A percentile compares a stretch with the other conserved stretches of the same genome.
These are phyloP conservation scores for Uronychia setigera DNA, from an alignment of 73 alveolate genomes.

Conservation along the genomic window DNA sequence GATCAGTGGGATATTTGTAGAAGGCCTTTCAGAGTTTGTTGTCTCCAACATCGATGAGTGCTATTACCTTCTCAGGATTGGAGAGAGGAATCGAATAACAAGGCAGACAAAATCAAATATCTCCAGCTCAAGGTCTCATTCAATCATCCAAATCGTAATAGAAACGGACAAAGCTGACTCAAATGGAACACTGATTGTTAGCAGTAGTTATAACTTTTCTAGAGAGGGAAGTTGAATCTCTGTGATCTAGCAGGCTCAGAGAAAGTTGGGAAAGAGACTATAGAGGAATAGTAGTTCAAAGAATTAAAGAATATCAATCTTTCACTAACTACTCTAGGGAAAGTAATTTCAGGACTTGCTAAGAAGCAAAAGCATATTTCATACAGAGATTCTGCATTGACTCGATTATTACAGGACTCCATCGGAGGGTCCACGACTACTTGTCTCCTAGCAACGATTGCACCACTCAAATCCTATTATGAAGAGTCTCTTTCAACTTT, in stretches of 20 bases:
- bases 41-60: constrained; percentile 63
- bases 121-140: constrained; percentile 71
- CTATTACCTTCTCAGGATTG: constrained; percentile 60
- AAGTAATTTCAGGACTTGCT: constrained; percentile 37
- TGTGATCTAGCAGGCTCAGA: constrained; percentile 97
- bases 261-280: constrained; percentile 58
- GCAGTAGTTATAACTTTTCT: constrained; percentile 8
- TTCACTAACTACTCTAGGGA: constrained; percentile 85
- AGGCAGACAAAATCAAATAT: constrained; percentile 74
- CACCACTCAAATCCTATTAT: background rate
- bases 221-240: constrained; percentile 74
- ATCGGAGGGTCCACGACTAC: constrained; percentile 91
- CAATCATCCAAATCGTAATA: constrained; percentile 52
- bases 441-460: constrained; percentile 2
- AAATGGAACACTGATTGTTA: constrained; percentile 36
- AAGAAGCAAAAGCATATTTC: constrained; percentile 16
- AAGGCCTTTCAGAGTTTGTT: constrained; percentile 73
- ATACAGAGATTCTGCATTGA: constrained; percentile 48
- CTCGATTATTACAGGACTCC: constrained; percentile 75
- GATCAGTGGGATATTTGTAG: constrained; percentile 54
- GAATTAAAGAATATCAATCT: constrained; percentile 81
- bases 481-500: constrained; percentile 30
- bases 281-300: constrained; percentile 56
- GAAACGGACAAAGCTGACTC: constrained; percentile 47
- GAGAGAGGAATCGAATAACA: constrained; percentile 52